Evolutionary conservation across 208 protist genomes (phyloP).

Genomic region (Tritrichomonas foetus): DNA sequence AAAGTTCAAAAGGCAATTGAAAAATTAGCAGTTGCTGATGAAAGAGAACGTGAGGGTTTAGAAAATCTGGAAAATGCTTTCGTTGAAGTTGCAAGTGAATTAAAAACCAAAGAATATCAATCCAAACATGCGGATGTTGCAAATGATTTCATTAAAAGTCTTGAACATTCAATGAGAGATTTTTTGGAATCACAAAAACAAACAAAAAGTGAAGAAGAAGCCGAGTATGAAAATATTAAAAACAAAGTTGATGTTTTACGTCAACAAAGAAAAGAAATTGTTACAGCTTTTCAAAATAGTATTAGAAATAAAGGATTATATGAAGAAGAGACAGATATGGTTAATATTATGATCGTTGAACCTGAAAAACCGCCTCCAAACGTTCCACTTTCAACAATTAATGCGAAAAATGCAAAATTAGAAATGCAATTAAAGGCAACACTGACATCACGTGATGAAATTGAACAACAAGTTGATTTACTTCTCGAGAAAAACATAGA

Average conservation of each 20-base stretch:
- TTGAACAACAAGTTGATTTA: slow-evolving; percentile 27
- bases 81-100: neutral
- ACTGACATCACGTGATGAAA: neutral
- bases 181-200: neutral
- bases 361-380: neutral
- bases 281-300: neutral
- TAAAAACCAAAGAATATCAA: neutral
- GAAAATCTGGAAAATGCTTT: neutral
- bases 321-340: slow-evolving; percentile 19
- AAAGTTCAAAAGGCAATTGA: neutral
- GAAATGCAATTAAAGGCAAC: neutral
- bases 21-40: neutral
- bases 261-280: neutral
- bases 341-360: neutral
- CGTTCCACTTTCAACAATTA: neutral
- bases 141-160: neutral
- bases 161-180: neutral
- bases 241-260: neutral
- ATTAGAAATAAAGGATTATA: neutral
- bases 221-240: neutral
- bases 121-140: neutral
- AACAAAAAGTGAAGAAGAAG: neutral
- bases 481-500: slow-evolving; percentile 29
- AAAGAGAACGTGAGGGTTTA: neutral
- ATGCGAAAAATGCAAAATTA: slow-evolving; percentile 13